A percentile compares a stretch with the other conserved stretches of the same genome.
Conservation (phyloP, 2,329 filamentous ascomycete species). For the Epichloe baconii region DNA sequence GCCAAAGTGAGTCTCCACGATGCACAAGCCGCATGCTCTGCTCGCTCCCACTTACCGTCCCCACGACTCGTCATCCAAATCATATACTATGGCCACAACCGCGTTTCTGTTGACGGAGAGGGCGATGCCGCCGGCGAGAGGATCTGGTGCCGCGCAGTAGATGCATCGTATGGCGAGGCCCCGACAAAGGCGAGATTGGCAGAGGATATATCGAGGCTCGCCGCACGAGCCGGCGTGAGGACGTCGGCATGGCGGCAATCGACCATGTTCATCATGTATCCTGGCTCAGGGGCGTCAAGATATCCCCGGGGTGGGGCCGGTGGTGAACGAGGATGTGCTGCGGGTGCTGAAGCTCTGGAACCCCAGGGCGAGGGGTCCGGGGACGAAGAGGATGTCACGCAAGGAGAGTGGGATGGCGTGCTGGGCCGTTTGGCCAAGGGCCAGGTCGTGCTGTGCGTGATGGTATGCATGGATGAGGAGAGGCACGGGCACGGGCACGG, state of each 20-base stretch:
- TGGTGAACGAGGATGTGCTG: neutral
- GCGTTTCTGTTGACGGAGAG: too few species aligned
- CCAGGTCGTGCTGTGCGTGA: neutral
- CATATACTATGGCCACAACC: constrained; percentile 3
- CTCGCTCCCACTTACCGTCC: neutral
- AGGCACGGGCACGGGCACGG: neutral
- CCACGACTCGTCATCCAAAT: neutral
- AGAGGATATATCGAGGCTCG: neutral
- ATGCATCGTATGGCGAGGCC: neutral
- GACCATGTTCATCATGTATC: neutral
- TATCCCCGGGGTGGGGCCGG: neutral
- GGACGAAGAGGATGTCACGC: neutral
- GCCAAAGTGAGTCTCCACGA: neutral
- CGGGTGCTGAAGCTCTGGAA: neutral
- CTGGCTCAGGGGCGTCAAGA: neutral
- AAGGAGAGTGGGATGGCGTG: constrained; percentile 13
- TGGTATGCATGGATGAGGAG: neutral
- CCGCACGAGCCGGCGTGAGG: neutral
- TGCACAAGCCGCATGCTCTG: neutral
- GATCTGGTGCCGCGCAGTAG: constrained; percentile 1
- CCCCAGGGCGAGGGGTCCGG: constrained; percentile 9
- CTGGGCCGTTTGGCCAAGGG: constrained; percentile 3
- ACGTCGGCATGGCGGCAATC: neutral
- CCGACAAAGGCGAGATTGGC: neutral
- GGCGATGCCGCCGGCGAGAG: too few species aligned